Evolutionary conservation across 805 yeast genomes (phyloP), one percentile per base, ranked within the genome.

Genomic region (Saccharomyces paradoxus): DNA sequence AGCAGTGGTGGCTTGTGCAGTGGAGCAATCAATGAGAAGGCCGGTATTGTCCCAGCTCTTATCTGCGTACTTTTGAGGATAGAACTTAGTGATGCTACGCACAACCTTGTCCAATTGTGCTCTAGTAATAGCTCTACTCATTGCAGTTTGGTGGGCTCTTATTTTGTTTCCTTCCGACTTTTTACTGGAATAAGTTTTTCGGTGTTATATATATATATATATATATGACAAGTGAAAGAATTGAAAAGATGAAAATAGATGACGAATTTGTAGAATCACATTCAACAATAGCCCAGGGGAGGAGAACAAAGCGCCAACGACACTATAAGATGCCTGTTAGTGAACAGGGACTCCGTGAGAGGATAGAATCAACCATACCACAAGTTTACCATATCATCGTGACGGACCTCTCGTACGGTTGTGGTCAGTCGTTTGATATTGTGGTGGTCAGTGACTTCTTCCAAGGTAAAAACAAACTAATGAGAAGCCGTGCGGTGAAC

Each of bases 371-470:
- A 3, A 48, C 55, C n/a, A 58, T 70, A 8, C 64, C 69, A 21
- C 61, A 64, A 30, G 59, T 67, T 21, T 62, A 67, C 46, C 69
- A 71, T 37, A 64, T 64, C 17, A 63, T 70, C n/a, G 71, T 71
- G 17, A 66, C 70, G 6, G 76, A 73, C 55, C 73, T 76, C 60
- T 75, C 84, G 48, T 96, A 96, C 14, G 99, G 99, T 1, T 94
- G 99, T 72, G 99, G 99, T 4, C 97, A 92, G 70, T 96, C 98
- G 2, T 92, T 91, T 71, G 96, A 95, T 41, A 96, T 90, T 32
- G 80, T 88, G 6, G 91, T 95, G 28, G 96, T 94, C 9, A 71
- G 84, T 5, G 77, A 81, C 48, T 65, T 75, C 24, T 94, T 95
- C 69, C 70, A 77, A 56, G 94, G 94, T 26, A 89, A 89, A 72